Conservation (phyloP, 1,139 yeast genomes). For the Taphrina wiesneri region DNA sequence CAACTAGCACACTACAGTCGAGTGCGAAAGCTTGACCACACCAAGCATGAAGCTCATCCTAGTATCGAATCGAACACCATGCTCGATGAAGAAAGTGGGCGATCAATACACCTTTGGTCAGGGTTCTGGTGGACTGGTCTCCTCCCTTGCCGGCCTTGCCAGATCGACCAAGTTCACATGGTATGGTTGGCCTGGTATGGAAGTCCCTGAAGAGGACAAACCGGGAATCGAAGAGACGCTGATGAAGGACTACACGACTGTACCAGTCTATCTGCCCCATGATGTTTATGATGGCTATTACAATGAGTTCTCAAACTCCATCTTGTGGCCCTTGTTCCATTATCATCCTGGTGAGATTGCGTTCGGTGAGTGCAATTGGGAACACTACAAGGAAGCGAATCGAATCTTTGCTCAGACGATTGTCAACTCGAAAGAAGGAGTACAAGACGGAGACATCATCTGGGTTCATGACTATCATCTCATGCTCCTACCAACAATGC, state of each 20-base stretch:
- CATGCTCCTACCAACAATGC: slow-evolving; percentile 91
- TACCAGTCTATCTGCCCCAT: slow-evolving; percentile 84
- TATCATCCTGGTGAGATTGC: slow-evolving; percentile 99
- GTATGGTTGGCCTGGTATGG: slow-evolving; percentile 96
- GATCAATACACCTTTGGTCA: slow-evolving; percentile 66
- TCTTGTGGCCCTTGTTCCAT: slow-evolving; percentile 96
- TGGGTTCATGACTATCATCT: slow-evolving; percentile 99
- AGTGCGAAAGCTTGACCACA: too few species aligned
- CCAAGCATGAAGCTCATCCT: slow-evolving; percentile 53
- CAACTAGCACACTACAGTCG: too few species aligned
- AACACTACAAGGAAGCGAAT: slow-evolving; percentile 94
- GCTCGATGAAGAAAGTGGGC: slow-evolving; percentile 72
- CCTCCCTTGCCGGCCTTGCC: slow-evolving; percentile 90
- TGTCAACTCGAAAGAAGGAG: slow-evolving; percentile 53
- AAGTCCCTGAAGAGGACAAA: slow-evolving; percentile 76
- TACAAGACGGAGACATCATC: slow-evolving; percentile 80
- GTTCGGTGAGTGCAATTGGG: slow-evolving; percentile 97
- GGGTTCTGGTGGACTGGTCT: slow-evolving; percentile 97
- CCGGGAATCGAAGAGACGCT: slow-evolving; percentile 68
- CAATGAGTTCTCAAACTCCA: slow-evolving; percentile 89
- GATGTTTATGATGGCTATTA: slow-evolving; percentile 92
- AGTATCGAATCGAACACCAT: slow-evolving; percentile 92
- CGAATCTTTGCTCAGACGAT: slow-evolving; percentile 75
- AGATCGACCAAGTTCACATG: slow-evolving; percentile 86
- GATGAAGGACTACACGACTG: slow-evolving; percentile 75